phyloP scores from a whole-genome alignment of 768 basidiomycete species.

The Lactarius evosmus region DNA sequence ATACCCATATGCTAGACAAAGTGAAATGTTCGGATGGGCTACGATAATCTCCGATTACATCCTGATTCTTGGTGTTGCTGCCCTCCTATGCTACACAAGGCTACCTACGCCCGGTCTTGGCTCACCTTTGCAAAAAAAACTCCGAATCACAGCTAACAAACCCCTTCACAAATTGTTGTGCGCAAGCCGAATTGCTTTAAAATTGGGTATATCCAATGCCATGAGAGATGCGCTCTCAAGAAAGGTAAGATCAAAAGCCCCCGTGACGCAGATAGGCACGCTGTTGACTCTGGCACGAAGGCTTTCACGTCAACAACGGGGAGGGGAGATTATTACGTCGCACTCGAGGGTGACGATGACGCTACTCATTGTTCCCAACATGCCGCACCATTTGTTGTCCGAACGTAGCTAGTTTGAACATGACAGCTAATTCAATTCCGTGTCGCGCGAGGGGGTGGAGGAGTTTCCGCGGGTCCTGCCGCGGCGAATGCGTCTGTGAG shows the following conservation, averaged over 20 bases:
- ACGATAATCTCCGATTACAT: neutral
- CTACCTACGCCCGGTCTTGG: neutral
- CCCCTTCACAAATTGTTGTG: no score
- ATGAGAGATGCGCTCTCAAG: neutral
- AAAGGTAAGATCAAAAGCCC: neutral
- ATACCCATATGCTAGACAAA: neutral
- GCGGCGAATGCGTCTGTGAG: neutral
- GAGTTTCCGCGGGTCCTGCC: neutral
- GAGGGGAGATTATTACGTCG: neutral
- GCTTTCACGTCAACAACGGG: neutral
- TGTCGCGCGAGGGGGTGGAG: neutral
- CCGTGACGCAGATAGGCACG: neutral
- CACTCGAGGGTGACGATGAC: neutral
- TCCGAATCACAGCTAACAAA: neutral
- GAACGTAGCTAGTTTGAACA: neutral
- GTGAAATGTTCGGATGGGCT: neutral
- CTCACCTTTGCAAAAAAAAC: neutral
- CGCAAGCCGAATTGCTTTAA: neutral
- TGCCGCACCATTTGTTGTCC: neutral
- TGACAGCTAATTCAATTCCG: neutral
- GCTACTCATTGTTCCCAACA: neutral
- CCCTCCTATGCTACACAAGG: neutral
- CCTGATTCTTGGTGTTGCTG: neutral
- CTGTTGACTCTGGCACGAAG: neutral
- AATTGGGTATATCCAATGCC: neutral